Conservation (phyloP, 2,329 filamentous ascomycete species). For the Stemphylium beticola region DNA sequence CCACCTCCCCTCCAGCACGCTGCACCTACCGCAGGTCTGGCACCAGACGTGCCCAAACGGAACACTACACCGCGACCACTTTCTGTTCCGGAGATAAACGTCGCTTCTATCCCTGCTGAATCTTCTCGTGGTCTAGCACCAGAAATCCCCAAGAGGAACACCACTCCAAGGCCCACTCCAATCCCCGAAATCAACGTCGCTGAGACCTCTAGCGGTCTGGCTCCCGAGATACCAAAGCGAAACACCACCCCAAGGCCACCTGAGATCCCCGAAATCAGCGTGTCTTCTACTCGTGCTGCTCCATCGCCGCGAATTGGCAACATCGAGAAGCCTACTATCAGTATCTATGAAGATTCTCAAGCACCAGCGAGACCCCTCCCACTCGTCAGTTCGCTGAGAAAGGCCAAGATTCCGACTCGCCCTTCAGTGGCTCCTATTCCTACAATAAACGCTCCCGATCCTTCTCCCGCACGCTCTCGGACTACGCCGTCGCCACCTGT, state of each 20-base stretch:
- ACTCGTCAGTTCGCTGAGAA: constrained; percentile 29
- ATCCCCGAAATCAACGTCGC: constrained; percentile 37
- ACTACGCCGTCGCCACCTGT: constrained; percentile 29
- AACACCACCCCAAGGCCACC: constrained; percentile 20
- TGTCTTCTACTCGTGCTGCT: constrained; percentile 28
- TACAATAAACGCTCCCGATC: constrained; percentile 60
- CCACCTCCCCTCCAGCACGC: constrained; percentile 44
- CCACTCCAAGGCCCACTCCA: constrained; percentile 32
- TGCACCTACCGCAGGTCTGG: constrained; percentile 60
- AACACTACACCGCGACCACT: constrained; percentile 20
- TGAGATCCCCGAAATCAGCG: constrained; percentile 42
- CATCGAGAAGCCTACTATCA: constrained; percentile 29
- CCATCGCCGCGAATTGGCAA: constrained; percentile 27
- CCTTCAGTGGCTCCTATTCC: constrained; percentile 35
- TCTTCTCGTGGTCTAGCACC: constrained; percentile 62
- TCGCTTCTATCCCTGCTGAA: neutral
- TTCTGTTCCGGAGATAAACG: constrained; percentile 40
- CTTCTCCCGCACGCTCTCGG: constrained; percentile 34
- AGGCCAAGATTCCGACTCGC: constrained; percentile 36
- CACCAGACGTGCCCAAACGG: constrained; percentile 41
- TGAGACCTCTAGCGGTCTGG: constrained; percentile 60
- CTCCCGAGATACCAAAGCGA: constrained; percentile 41
- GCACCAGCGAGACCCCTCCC: constrained; percentile 36
- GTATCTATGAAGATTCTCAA: constrained; percentile 38
- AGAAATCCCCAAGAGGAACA: constrained; percentile 23